Evolutionary conservation across 257 asterid genomes (phyloP).

Genomic region (Fraxinus americana): DNA sequence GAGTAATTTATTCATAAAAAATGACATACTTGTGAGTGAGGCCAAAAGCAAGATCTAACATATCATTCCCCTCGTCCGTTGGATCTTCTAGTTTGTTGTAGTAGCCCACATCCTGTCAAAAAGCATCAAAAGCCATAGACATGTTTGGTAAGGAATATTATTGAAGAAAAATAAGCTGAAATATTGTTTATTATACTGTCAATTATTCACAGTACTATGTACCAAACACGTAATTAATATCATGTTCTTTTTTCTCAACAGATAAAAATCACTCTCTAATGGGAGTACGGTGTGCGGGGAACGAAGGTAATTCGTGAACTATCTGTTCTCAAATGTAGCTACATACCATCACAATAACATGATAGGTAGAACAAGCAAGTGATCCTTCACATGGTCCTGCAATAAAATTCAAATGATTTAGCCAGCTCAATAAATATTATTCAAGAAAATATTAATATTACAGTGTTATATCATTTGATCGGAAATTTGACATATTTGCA

Average conservation of each 20-base stretch:
- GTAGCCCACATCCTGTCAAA: slow-evolving; percentile 65
- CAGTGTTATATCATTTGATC: too few species aligned
- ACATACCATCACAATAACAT: slow-evolving; percentile 85
- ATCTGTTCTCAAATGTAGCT: background rate
- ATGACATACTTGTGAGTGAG: slow-evolving; percentile 74
- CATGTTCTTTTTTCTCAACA: background rate
- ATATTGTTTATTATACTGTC: too few species aligned
- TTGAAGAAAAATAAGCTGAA: too few species aligned
- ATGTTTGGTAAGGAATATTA: background rate
- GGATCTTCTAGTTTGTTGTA: slow-evolving; percentile 88
- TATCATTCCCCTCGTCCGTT: slow-evolving; percentile 89
- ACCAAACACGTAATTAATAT: background rate
- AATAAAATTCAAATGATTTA: slow-evolving; percentile 20
- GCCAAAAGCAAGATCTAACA: slow-evolving; percentile 96
- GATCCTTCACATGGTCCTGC: slow-evolving; percentile 98
- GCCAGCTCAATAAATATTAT: slow-evolving; percentile 4
- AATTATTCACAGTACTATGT: too few species aligned
- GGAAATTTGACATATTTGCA: background rate
- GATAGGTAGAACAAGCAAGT: slow-evolving; percentile 97
- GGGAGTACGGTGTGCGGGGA: background rate
- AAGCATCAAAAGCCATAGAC: slow-evolving; percentile 15
- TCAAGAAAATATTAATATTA: background rate
- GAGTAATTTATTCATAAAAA: background rate
- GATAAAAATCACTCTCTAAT: background rate
- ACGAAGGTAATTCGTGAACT: background rate